phyloP scores from a whole-genome alignment of 129 eudicot genomes.

The Kitagawia praeruptora region DNA sequence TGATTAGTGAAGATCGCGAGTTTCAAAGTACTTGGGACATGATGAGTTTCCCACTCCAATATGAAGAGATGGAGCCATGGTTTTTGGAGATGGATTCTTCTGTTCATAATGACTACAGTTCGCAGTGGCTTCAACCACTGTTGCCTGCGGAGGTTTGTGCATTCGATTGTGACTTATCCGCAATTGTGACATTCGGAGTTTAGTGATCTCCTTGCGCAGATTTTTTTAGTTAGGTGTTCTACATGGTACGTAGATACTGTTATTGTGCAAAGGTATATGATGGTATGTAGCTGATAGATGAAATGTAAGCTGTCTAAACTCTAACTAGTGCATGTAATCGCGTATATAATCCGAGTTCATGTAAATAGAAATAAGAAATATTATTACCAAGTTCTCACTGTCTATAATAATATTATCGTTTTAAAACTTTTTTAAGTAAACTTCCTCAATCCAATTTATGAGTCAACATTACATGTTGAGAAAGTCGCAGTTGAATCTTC shows the following conservation, averaged over 20 bases:
- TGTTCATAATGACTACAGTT: neutral
- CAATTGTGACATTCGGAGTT: neutral
- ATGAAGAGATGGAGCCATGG: constrained; percentile 22
- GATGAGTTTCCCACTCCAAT: constrained; percentile 6
- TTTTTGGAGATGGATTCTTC: constrained; percentile 23
- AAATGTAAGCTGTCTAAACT: neutral
- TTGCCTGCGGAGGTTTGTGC: constrained; percentile 17
- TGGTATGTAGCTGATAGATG: neutral
- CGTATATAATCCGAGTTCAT: neutral
- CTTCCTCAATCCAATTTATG: no score
- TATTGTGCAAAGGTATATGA: neutral
- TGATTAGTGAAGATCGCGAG: neutral
- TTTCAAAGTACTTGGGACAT: constrained; percentile 3
- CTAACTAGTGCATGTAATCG: neutral
- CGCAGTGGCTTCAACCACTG: neutral
- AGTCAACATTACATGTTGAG: no score
- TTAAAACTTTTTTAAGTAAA: no score
- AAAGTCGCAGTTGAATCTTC: no score
- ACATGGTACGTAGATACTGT: neutral
- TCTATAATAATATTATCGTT: no score
- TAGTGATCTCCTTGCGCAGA: neutral
- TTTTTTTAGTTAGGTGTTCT: neutral
- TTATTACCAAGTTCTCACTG: no score
- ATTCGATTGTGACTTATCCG: constrained; percentile 18
- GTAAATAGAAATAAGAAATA: no score